Conservation (phyloP, 73 alveolate genomes). For the Paramecium tetraurelia region DNA sequence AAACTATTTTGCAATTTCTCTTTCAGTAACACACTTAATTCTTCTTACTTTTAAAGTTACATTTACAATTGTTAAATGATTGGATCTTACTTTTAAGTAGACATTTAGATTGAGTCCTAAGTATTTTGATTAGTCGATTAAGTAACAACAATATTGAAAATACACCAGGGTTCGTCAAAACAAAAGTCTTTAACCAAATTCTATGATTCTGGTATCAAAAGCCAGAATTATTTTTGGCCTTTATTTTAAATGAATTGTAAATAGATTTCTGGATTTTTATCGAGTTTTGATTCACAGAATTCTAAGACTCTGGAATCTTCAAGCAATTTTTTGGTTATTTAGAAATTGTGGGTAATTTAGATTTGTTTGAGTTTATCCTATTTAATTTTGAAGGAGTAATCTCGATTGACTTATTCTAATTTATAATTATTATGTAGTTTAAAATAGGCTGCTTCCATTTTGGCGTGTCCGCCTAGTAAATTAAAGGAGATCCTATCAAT, state of each 20-base stretch:
- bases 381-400: background rate
- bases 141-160: background rate
- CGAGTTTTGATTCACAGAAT: background rate
- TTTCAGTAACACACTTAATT: background rate
- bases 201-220: background rate
- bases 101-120: background rate
- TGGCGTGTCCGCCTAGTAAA: background rate
- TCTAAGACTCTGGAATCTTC: background rate
- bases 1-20: background rate
- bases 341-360: background rate
- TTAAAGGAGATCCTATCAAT: background rate
- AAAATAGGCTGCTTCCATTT: background rate
- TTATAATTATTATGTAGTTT: background rate
- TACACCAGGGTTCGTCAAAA: conserved; percentile 5
- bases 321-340: background rate
- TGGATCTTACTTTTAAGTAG: background rate
- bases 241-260: background rate
- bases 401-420: background rate
- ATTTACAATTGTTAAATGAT: background rate
- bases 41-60: background rate
- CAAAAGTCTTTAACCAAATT: background rate
- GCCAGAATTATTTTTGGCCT: background rate
- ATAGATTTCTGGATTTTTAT: background rate
- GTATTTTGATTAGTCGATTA: background rate
- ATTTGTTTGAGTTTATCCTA: background rate